Evolutionary conservation across 257 asterid species (phyloP).

Genomic region (Nicotiana tabacum): DNA sequence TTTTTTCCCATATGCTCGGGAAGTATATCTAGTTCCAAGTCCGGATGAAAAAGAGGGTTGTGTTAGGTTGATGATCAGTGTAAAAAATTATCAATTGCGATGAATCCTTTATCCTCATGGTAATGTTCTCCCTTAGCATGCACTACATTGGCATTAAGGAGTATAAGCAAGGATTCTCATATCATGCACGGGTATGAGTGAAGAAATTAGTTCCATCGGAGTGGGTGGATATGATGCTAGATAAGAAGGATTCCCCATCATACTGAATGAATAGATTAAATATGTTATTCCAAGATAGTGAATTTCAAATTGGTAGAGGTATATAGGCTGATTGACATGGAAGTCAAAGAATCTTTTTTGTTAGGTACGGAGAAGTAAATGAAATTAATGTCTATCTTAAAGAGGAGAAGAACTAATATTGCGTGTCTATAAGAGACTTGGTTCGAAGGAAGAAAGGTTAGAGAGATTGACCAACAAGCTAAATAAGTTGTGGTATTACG

Average conservation of each 20-base stretch:
- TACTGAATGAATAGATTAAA: background rate
- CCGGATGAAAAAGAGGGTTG: background rate
- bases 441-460: background rate
- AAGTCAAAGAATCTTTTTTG: background rate
- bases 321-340: background rate
- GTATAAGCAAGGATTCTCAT: background rate
- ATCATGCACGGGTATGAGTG: background rate
- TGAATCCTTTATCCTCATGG: background rate
- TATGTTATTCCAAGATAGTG: background rate
- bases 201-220: background rate
- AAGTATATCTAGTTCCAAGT: background rate
- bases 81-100: background rate
- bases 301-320: background rate
- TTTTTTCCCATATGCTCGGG: background rate
- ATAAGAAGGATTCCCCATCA: background rate
- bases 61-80: background rate
- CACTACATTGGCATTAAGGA: background rate
- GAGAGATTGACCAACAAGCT: background rate
- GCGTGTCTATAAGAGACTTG: background rate
- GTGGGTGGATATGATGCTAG: background rate
- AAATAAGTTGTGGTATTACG: background rate
- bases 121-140: background rate
- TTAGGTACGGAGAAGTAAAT: background rate
- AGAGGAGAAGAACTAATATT: background rate
- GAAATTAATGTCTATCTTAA: background rate